These are phyloP conservation scores for Glutinoglossum americanum DNA, from an alignment of 495 filamentous ascomycete species.

Conservation along the genomic window DNA sequence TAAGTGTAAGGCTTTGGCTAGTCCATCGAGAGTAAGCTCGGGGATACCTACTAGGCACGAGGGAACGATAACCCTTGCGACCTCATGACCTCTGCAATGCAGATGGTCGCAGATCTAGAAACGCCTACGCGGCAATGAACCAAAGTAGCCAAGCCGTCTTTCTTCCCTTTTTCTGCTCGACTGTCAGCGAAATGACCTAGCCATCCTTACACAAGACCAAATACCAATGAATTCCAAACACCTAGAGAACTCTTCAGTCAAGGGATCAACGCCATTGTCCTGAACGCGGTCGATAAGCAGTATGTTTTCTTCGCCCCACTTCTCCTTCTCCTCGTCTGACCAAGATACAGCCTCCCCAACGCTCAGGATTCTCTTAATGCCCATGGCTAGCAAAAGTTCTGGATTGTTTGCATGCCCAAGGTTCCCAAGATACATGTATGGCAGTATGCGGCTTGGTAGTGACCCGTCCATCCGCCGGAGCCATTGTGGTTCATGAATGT, in stretches of 20 bases:
- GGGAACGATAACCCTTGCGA: conserved; percentile 61
- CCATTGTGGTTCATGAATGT: conserved; percentile 37
- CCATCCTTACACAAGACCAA: conserved; percentile 12
- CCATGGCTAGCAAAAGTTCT: conserved; percentile 51
- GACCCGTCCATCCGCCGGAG: conserved; percentile 70
- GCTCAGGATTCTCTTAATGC: conserved; percentile 72
- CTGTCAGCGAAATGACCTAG: conserved; percentile 2
- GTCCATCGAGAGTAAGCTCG: not conserved
- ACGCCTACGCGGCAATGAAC: conserved; percentile 96
- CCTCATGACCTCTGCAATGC: conserved; percentile 94
- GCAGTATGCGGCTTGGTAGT: conserved; percentile 65
- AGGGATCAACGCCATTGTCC: conserved; percentile 86
- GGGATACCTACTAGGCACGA: conserved; percentile 49
- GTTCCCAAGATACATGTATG: conserved; percentile 95
- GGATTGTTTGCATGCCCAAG: conserved; percentile 85
- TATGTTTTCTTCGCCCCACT: conserved; percentile 52
- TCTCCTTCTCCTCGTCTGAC: conserved; percentile 40
- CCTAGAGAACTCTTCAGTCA: conserved; percentile 68
- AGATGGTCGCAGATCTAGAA: conserved; percentile 86
- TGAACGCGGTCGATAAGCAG: conserved; percentile 69
- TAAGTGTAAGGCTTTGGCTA: conserved; percentile 4
- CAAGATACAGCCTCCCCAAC: conserved; percentile 83
- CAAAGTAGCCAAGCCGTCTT: conserved; percentile 59
- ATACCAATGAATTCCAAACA: conserved; percentile 85
- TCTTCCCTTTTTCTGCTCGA: conserved; percentile 45